Percentiles rank a stretch among this genome's conserved stretches.
Conservation (phyloP, 805 yeast genomes). For the Candida ipomoeae region DNA sequence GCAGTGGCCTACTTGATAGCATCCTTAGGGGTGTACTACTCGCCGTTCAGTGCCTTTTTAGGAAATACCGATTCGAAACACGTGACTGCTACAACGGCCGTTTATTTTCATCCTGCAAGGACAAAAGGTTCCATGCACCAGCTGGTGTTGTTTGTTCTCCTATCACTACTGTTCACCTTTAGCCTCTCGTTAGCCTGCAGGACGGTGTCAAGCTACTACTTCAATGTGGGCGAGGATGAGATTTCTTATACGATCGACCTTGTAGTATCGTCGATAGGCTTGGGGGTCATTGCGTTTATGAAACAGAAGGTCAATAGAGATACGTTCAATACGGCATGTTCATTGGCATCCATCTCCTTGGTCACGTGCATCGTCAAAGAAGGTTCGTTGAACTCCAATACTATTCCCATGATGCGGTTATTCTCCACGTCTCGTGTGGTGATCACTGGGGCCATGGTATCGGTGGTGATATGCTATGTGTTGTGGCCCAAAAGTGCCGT, state of each 20-base stretch:
- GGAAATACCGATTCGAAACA: slow-evolving; percentile 75
- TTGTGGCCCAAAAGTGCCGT: slow-evolving; percentile 63
- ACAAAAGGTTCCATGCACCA: slow-evolving; percentile 79
- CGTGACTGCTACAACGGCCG: slow-evolving; percentile 76
- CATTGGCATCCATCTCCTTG: slow-evolving; percentile 66
- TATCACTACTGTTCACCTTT: slow-evolving; percentile 52
- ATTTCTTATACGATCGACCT: slow-evolving; percentile 53
- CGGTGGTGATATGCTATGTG: slow-evolving; percentile 57
- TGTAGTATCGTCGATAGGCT: slow-evolving; percentile 46
- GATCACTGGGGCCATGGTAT: slow-evolving; percentile 53
- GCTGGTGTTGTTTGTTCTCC: slow-evolving; percentile 56
- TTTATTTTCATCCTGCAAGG: slow-evolving; percentile 79
- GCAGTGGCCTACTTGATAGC: slow-evolving; percentile 72
- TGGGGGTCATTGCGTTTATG: slow-evolving; percentile 65
- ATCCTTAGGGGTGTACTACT: slow-evolving; percentile 64
- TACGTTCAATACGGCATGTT: slow-evolving; percentile 78
- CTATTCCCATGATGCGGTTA: slow-evolving; percentile 53
- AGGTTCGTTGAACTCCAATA: slow-evolving; percentile 58
- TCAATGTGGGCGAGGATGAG: slow-evolving; percentile 42
- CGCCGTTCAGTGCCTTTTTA: slow-evolving; percentile 44
- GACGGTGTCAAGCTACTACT: slow-evolving; percentile 44
- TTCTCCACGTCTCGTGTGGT: slow-evolving; percentile 55
- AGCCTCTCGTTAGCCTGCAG: slow-evolving; percentile 51
- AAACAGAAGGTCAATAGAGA: slow-evolving; percentile 64
- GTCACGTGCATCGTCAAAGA: slow-evolving; percentile 72